Evolutionary conservation across 352 stramenopile genomes (phyloP).

Genomic region (Pythium scleroteichum): DNA sequence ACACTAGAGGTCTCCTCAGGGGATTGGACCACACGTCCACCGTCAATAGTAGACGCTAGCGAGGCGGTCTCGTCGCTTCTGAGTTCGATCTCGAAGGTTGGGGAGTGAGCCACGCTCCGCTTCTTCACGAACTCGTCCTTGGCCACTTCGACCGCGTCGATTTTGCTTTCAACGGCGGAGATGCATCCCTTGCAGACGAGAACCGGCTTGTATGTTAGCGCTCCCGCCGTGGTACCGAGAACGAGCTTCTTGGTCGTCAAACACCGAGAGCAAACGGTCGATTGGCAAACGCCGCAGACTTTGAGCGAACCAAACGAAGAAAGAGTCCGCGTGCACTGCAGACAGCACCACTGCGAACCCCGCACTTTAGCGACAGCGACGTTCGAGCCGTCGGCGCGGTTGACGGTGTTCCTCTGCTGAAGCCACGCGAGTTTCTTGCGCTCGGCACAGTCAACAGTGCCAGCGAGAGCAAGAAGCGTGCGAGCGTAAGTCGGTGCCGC

Average conservation of each 20-base stretch:
- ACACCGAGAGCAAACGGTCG: neutral
- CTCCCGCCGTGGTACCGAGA: neutral
- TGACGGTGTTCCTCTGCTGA: neutral
- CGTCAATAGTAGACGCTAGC: neutral
- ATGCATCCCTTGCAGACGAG: constrained; percentile 12
- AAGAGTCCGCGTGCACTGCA: constrained; percentile 3
- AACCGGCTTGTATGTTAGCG: neutral
- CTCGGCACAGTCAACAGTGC: neutral
- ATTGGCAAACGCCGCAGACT: constrained; percentile 3
- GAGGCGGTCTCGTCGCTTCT: neutral
- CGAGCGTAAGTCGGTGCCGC: neutral
- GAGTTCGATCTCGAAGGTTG: neutral
- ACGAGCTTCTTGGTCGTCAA: constrained; percentile 10
- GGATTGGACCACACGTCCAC: too few relatives aligned
- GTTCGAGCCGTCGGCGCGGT: neutral
- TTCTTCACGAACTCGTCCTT: constrained; percentile 7
- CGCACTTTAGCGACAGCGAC: constrained; percentile 1
- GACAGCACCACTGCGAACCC: neutral
- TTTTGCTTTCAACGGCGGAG: neutral
- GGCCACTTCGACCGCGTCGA: neutral
- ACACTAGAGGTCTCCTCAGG: too few relatives aligned
- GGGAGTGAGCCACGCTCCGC: too few relatives aligned
- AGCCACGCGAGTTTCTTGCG: constrained; percentile 7
- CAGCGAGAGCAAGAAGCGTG: neutral
- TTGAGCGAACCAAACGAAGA: constrained; percentile 5